Evolutionary conservation across 2,329 filamentous ascomycete genomes (phyloP).

Genomic region (Elsinoe arachidis): DNA sequence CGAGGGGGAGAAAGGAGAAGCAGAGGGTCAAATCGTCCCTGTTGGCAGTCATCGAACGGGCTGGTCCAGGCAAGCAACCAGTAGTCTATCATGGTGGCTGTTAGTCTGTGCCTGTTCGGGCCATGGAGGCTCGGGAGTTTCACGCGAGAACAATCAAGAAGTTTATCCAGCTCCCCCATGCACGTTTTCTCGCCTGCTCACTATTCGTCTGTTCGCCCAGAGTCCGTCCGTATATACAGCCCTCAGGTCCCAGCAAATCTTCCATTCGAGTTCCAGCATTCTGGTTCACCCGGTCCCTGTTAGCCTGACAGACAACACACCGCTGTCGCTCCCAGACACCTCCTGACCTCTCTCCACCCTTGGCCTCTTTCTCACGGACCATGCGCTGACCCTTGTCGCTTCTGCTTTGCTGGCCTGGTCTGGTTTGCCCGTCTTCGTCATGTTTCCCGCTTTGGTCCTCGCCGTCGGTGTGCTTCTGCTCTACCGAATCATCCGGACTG

Average conservation of each 20-base stretch:
- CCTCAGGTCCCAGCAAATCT: conserved; percentile 6
- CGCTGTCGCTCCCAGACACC: background rate
- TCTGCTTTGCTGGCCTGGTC: background rate
- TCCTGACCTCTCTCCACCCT: background rate
- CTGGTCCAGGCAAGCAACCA: conserved; percentile 2
- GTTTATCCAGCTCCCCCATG: background rate
- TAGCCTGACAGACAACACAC: conserved; percentile 2
- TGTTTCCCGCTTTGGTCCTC: conserved; percentile 4
- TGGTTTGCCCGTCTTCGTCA: background rate
- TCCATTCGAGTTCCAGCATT: conserved; percentile 11
- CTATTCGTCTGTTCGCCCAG: background rate
- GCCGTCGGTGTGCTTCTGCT: conserved; percentile 17
- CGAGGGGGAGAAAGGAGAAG: background rate
- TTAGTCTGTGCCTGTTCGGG: conserved; percentile 10
- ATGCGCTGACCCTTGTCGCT: conserved; percentile 6
- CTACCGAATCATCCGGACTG: conserved; percentile 20
- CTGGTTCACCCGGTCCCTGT: conserved; percentile 11
- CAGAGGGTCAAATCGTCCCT: background rate
- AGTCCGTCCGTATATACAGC: conserved; percentile 8
- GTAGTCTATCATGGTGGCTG: conserved; percentile 9
- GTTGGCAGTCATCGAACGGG: conserved; percentile 3
- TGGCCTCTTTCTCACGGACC: background rate
- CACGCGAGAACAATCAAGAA: background rate
- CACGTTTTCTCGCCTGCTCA: background rate
- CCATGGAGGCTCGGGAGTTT: conserved; percentile 1